These are phyloP conservation scores for Volvariella volvacea DNA, from an alignment of 1,284 basidiomycete species.

Conservation along the genomic window DNA sequence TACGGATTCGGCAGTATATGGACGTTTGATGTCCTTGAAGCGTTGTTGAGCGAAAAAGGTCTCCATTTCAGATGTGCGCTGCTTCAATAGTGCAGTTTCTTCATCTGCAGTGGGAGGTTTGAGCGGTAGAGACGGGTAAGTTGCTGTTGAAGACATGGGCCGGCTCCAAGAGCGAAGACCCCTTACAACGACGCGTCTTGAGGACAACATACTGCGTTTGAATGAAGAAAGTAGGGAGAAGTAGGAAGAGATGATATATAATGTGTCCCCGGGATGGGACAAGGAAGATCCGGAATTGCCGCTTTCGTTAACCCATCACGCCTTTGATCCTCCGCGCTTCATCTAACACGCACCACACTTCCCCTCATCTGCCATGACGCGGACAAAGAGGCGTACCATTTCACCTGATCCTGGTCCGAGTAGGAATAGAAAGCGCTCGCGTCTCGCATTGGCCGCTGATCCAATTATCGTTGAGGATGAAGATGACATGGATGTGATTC, in stretches of 20 bases:
- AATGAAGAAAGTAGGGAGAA: too few species aligned
- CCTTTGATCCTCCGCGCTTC: too few species aligned
- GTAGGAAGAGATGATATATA: too few species aligned
- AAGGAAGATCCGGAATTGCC: too few species aligned
- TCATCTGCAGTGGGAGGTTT: slow-evolving; percentile 57
- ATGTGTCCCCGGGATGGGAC: too few species aligned
- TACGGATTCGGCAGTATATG: slow-evolving; percentile 74
- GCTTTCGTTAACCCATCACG: too few species aligned
- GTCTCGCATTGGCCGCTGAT: slow-evolving; percentile 9
- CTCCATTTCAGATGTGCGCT: slow-evolving; percentile 57
- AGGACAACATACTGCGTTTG: too few species aligned
- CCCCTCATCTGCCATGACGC: too few species aligned
- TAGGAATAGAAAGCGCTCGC: slow-evolving; percentile 6
- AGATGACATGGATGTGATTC: slow-evolving; percentile 30
- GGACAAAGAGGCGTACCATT: too few species aligned
- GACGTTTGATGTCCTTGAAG: slow-evolving; percentile 68
- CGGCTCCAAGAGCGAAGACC: slow-evolving; percentile 11
- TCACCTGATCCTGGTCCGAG: too few species aligned
- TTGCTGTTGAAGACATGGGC: slow-evolving; percentile 25
- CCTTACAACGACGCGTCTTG: slow-evolving; percentile 3
- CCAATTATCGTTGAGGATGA: slow-evolving; percentile 25
- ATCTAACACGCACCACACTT: too few species aligned
- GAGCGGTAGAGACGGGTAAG: slow-evolving; percentile 43
- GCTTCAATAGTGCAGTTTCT: slow-evolving; percentile 62
- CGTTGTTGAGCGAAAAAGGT: slow-evolving; percentile 74